phyloP scores from a whole-genome alignment of 2,329 filamentous ascomycete species.

The Byssoonygena ceratinophila region DNA sequence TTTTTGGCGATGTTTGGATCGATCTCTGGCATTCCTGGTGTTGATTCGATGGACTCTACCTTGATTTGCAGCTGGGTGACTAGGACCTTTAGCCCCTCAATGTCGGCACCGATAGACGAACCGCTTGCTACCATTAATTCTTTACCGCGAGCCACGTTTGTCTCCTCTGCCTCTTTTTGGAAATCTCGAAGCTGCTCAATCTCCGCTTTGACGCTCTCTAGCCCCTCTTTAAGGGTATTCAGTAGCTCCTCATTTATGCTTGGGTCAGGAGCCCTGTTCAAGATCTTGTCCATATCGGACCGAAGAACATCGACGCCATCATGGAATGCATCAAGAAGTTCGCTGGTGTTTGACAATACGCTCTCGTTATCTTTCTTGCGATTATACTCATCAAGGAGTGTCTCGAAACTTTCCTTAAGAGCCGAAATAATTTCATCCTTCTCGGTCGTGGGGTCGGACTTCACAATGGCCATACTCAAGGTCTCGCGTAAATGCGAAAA shows the following conservation, averaged over 20 bases:
- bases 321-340: slow-evolving; percentile 52
- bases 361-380: slow-evolving; percentile 45
- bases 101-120: slow-evolving; percentile 52
- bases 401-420: slow-evolving; percentile 35
- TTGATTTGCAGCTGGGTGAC: slow-evolving; percentile 75
- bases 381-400: slow-evolving; percentile 42
- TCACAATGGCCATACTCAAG: slow-evolving; percentile 44
- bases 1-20: slow-evolving; percentile 37
- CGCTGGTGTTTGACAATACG: slow-evolving; percentile 44
- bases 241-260: slow-evolving; percentile 82
- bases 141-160: slow-evolving; percentile 41
- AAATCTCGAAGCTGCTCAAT: slow-evolving; percentile 64
- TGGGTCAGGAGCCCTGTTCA: slow-evolving; percentile 69
- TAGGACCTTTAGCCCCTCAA: slow-evolving; percentile 75
- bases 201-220: slow-evolving; percentile 64
- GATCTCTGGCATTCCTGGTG: slow-evolving; percentile 37
- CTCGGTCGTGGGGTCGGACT: slow-evolving; percentile 37
- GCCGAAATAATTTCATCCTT: slow-evolving; percentile 56
- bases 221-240: slow-evolving; percentile 71
- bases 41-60: slow-evolving; percentile 62
- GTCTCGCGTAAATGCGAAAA: slow-evolving; percentile 52
- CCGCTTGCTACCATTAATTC: slow-evolving; percentile 50
- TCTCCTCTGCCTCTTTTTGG: slow-evolving; percentile 41
- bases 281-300: slow-evolving; percentile 61
- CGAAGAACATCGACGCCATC: slow-evolving; percentile 66